Evolutionary conservation across 2,329 filamentous ascomycete genomes (phyloP).

Genomic region (Diaporthe helianthi): DNA sequence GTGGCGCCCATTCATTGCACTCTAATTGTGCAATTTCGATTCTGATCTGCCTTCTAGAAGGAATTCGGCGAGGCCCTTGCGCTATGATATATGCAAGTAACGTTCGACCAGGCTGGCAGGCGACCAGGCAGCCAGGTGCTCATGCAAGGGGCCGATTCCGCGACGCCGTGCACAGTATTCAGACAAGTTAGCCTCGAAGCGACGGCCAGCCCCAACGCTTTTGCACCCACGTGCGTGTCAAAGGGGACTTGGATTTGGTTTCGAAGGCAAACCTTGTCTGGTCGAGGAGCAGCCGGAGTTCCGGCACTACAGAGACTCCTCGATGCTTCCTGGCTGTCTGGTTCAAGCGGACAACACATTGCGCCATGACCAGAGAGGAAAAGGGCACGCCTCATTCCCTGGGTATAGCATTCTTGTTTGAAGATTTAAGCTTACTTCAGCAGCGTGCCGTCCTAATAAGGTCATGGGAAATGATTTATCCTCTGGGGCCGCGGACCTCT

Average conservation of each 20-base stretch:
- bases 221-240: slow-evolving; percentile 25
- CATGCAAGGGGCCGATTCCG: slow-evolving; percentile 14
- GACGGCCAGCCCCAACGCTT: not conserved
- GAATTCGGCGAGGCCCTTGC: slow-evolving; percentile 11
- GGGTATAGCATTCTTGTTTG: not conserved
- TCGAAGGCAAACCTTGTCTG: slow-evolving; percentile 22
- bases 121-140: no score
- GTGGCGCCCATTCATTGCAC: slow-evolving; percentile 8
- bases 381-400: not conserved
- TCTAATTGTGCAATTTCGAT: slow-evolving; percentile 18
- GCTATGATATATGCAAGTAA: not conserved
- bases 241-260: slow-evolving; percentile 12
- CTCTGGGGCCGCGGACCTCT: not conserved
- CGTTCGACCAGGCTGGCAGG: no score
- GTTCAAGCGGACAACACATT: not conserved
- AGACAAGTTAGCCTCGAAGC: not conserved
- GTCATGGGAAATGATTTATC: not conserved
- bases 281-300: slow-evolving; percentile 9
- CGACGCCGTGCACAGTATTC: slow-evolving; percentile 15
- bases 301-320: slow-evolving; percentile 20
- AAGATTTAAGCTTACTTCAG: slow-evolving; percentile 20
- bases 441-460: not conserved
- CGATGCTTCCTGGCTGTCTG: slow-evolving; percentile 10
- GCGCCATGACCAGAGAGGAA: not conserved
- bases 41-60: slow-evolving; percentile 27